Base-by-base conservation (phyloP, 495 filamentous ascomycete species). In the Aspergillus bridgeri region DNA sequence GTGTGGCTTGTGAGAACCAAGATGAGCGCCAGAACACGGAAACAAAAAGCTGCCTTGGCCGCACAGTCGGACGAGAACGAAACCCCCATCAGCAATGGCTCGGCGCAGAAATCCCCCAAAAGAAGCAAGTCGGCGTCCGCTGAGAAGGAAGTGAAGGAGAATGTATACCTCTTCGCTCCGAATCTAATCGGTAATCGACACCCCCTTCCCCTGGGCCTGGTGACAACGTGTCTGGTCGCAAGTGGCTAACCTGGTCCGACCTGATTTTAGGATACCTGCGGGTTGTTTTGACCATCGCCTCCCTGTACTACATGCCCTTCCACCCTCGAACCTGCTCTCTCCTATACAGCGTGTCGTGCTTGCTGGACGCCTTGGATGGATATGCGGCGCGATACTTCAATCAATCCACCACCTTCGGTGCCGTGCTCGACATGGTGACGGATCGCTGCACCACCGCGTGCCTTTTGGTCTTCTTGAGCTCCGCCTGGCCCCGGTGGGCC, bases 281-380 rank as follows among this genome's bases (percentile, higher is more conserved):
- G 63, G 87, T 98, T 65, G 77, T 97, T 60, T 85, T 98, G 55
- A 89, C 93, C 59, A 77, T 96, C 59, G 90, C 89, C 42, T 96
- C 92, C 50, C 86, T 98, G 59, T 97, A 96, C 79, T 98, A 95
- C 79, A 98, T 98, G 94, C 92, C 92, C 21, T 82, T 97, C 27
- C 94, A 98, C 69, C 94, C 94, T 4, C 86, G 93, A 66, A 97
- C 92, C 22, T 98, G 94, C 77, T 90, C 89, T 52, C 64, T 91
- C 50, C 88, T 98, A 27, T 98, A 98, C 76, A 90, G 84, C 63
- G 78, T 96, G 49, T 96, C 91, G 20, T 98, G 95, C 71, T 81
- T 97, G 29, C 85, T 98, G 38, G 94, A 98, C 70, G 94, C 92
- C 27, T 79, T 98, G 52, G 94, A 98, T 66, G 94, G 94, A 54